Conservation (phyloP, 805 yeast species). For the Jamesozyma jinghongensis region DNA sequence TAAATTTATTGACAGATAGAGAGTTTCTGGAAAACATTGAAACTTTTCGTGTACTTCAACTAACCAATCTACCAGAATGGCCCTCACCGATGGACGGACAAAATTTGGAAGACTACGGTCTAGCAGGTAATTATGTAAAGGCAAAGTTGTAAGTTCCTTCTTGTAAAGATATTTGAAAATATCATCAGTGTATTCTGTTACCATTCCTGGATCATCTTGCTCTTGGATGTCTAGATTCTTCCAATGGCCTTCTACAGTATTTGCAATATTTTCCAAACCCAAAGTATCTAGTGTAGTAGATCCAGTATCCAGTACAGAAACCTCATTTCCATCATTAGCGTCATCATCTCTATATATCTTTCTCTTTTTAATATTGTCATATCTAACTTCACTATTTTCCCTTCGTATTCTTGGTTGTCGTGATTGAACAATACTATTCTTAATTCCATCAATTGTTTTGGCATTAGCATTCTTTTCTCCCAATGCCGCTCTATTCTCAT, state of each 20-base stretch:
- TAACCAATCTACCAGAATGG: slow-evolving; percentile 87
- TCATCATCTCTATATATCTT: slow-evolving; percentile 8
- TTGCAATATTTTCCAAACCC: not conserved
- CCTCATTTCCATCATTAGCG: slow-evolving; percentile 7
- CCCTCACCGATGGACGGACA: slow-evolving; percentile 73
- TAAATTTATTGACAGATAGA: slow-evolving; percentile 70
- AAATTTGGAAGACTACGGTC: slow-evolving; percentile 43
- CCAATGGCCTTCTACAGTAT: slow-evolving; percentile 6
- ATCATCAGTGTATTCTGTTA: slow-evolving; percentile 77
- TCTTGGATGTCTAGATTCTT: slow-evolving; percentile 63
- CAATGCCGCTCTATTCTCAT: slow-evolving; percentile 4
- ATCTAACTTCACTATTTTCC: not conserved
- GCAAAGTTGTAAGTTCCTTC: slow-evolving; percentile 60
- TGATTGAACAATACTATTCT: not conserved
- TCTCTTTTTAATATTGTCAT: slow-evolving; percentile 4
- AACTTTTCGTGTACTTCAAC: slow-evolving; percentile 82
- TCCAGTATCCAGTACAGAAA: not conserved
- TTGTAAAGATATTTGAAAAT: slow-evolving; percentile 69
- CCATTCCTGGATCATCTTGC: slow-evolving; percentile 74
- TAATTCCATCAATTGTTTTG: not conserved
- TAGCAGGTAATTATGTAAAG: slow-evolving; percentile 56
- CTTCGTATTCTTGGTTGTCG: slow-evolving; percentile 3
- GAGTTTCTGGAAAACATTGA: slow-evolving; percentile 75
- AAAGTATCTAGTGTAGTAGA: not conserved
- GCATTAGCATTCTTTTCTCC: slow-evolving; percentile 6